A percentile compares a stretch with the other conserved stretches of the same genome.
Evolutionary conservation across 2,329 filamentous ascomycete species (phyloP).

Genomic region (Zymoseptoria pseudotritici): DNA sequence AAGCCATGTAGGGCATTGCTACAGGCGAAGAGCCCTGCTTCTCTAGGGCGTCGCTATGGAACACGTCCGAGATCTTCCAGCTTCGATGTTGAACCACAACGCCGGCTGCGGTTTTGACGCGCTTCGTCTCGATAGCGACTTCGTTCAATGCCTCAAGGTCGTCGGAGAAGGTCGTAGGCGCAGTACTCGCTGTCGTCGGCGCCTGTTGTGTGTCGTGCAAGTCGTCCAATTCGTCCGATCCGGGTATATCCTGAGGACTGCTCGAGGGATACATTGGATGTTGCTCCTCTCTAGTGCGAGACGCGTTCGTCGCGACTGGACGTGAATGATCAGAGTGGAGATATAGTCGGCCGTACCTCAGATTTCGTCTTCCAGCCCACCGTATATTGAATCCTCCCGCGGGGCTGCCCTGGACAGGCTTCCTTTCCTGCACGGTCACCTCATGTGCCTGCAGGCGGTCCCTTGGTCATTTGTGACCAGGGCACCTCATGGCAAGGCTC

Average conservation of each 20-base stretch:
- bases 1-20: constrained; percentile 57
- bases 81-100: constrained; percentile 47
- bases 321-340: background rate
- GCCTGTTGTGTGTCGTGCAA: constrained; percentile 3
- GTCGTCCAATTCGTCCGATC: constrained; percentile 11
- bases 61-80: constrained; percentile 41
- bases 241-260: constrained; percentile 9
- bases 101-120: constrained; percentile 36
- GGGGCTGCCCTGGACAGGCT: too few species aligned
- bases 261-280: constrained; percentile 1
- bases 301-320: background rate
- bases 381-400: background rate
- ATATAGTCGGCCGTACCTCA: background rate
- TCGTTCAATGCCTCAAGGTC: constrained; percentile 35
- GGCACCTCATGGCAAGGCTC: background rate
- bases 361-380: background rate
- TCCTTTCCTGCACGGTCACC: background rate
- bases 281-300: background rate
- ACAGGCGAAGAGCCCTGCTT: constrained; percentile 41
- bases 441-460: background rate
- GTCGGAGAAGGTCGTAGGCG: constrained; percentile 19
- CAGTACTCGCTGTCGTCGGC: constrained; percentile 4
- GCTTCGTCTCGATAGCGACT: constrained; percentile 39
- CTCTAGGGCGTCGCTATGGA: constrained; percentile 38
- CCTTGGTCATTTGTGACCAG: background rate